Evolutionary conservation across 768 basidiomycete genomes (phyloP), one percentile per base, ranked within the genome.

Genomic region (Lactarius indigo): DNA sequence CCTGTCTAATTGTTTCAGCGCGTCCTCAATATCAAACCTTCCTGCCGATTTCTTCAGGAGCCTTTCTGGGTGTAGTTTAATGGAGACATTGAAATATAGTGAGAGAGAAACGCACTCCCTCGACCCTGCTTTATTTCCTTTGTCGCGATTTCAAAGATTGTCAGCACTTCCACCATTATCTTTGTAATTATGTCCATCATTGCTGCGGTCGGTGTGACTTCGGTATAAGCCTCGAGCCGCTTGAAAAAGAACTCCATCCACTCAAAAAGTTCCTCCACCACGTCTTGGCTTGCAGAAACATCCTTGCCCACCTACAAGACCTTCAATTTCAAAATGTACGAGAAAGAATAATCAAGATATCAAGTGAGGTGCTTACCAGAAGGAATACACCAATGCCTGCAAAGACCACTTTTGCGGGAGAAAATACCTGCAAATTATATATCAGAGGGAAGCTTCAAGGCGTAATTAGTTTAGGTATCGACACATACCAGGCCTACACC

Each of bases 161-260:
- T 12, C 8, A 64, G 57, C 18, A 64, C 44, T 30, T 59, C 64
- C 2, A 39, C 57, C 57, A 64, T 64, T 10, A 58, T 35, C 18
- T 52, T 30, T 3, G 58, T 57, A 6, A 59, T 52, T 6, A 23
- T 47, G 12, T 59, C 35, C 1, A 23, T 54, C 57, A 58, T 64
- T 3, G n/a, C 64, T 0, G 18, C 23, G 1, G 57, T 52, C 17
- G 33, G 35, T 30, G 44, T 47, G 5, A 59, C 6, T 7, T 59
- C 20, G 4, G 35, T 30, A 52, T 58, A 58, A n/a, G 37, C 12
- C 35, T 58, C 47, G 1, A 64, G 28, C 5, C 64, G 64, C 31
- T 17, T 23, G 26, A 64, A 52, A 12, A 59, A 33, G 15, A 33
- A 26, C 23, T 52, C 64, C 0, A 64, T 28, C 6, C 33, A 33